Percentiles rank a stretch among this genome's conserved stretches.
Evolutionary conservation across 164 flowering plant species (phyloP).

Genomic region (Sedum album): DNA sequence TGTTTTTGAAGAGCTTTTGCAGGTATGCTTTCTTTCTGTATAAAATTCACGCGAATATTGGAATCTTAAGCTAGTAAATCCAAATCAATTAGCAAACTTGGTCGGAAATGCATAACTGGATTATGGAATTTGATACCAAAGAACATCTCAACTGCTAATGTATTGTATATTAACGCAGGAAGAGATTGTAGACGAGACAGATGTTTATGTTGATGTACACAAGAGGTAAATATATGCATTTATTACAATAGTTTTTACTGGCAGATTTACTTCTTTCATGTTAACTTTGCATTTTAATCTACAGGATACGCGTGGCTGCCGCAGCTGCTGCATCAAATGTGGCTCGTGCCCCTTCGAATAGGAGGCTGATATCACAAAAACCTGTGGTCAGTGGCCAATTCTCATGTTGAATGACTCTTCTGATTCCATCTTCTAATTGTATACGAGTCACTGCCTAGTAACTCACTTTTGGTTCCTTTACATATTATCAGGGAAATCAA

Average conservation of each 20-base stretch:
- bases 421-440: neutral
- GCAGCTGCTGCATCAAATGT: constrained; percentile 62
- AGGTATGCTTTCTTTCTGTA: constrained; percentile 17
- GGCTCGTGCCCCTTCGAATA: constrained; percentile 51
- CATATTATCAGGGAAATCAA: neutral
- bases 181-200: constrained; percentile 70
- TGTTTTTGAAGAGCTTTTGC: constrained; percentile 42
- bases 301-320: constrained; percentile 65
- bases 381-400: constrained; percentile 20
- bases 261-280: neutral
- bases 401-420: neutral
- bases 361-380: constrained; percentile 40
- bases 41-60: neutral
- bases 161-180: constrained; percentile 33
- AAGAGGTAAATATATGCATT: constrained; percentile 31
- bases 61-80: neutral
- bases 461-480: neutral
- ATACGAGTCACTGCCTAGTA: neutral
- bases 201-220: constrained; percentile 62
- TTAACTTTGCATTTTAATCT: neutral
- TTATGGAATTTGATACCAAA: neutral
- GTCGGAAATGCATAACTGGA: neutral
- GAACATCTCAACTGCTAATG: neutral
- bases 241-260: neutral
- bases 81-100: neutral